Evolutionary conservation across 2,329 filamentous ascomycete species (phyloP), one percentile per base, ranked within the genome.

Genomic region (Talaromyces islandicus): DNA sequence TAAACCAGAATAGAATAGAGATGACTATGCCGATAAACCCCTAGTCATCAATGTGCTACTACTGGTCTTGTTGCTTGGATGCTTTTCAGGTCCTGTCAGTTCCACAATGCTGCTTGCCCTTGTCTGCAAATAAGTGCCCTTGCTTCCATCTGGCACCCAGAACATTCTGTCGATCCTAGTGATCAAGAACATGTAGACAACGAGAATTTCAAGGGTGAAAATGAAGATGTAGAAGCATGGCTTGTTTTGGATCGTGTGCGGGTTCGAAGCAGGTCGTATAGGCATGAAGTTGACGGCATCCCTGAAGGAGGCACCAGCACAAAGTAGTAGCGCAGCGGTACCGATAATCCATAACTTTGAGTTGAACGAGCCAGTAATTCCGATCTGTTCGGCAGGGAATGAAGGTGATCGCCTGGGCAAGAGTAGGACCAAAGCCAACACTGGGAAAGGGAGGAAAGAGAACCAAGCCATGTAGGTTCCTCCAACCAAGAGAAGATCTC

Each of bases 171-270:
- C 92, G 63, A 94, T 86, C 32, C 91, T 83, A 21, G 82, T 73
- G 17, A 88, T 68, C 0, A 87, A 81, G 73, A 90, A 93, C 9
- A 87, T 75, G 57, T 81, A 82, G 4, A 93, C 81, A 41, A 91
- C 85, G 25, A 88, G 69, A 46, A 92, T 77, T 74, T 96, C 92
- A 41, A 92, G 79, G 17, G 77, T 78, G 69, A 90, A 95, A 75
- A 90, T 89, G 78, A 94, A 90, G 69, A 86, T 76, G 77, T 94
- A 96, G 78, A 91, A 96, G 67, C 83, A 85, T 1, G 86, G 83
- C 71, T 88, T 89, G 68, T 78, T 78, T 67, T 91, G 83, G 70
- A 87, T 93, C 82, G 87, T 89, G 5, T 86, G 87, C 1, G 89
- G 85, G 60, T 84, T 48, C 11, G 51, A 77, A 59, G 68, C 66